Percentiles rank a stretch among this genome's conserved stretches.
Conservation (phyloP, 345 rosid species). For the Euphorbia tirucalli region DNA sequence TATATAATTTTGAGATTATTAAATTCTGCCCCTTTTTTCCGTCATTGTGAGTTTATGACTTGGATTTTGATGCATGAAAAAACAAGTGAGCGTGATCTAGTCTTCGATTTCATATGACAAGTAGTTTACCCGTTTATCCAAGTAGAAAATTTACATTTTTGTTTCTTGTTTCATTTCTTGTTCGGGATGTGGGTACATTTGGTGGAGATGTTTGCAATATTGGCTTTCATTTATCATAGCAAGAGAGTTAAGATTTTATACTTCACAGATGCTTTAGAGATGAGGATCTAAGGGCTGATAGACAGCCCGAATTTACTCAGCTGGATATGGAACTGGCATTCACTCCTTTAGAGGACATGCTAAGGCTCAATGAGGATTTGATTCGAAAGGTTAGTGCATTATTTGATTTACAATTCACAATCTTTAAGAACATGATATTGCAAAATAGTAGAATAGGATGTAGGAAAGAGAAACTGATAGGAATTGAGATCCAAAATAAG, state of each 20-base stretch:
- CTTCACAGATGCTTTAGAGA: slow-evolving; percentile 86
- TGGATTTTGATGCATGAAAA: neutral
- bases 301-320: slow-evolving; percentile 98
- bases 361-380: slow-evolving; percentile 86
- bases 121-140: neutral
- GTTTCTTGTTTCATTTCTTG: neutral
- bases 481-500: too few species aligned
- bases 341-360: slow-evolving; percentile 83
- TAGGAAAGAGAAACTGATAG: too few species aligned
- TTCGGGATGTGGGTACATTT: neutral
- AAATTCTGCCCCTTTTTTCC: neutral
- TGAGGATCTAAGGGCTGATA: slow-evolving; percentile 96
- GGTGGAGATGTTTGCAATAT: too few species aligned
- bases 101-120: neutral
- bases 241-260: neutral
- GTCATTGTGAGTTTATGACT: slow-evolving; percentile 2
- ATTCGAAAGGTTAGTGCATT: slow-evolving; percentile 64
- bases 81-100: neutral
- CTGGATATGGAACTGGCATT: slow-evolving; percentile 97
- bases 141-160: neutral
- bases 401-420: neutral
- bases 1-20: neutral
- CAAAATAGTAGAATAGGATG: neutral
- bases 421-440: neutral
- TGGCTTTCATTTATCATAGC: neutral